These are phyloP conservation scores for Fusarium sp. DNA, from an alignment of 2,329 filamentous ascomycete species.

Conservation along the genomic window DNA sequence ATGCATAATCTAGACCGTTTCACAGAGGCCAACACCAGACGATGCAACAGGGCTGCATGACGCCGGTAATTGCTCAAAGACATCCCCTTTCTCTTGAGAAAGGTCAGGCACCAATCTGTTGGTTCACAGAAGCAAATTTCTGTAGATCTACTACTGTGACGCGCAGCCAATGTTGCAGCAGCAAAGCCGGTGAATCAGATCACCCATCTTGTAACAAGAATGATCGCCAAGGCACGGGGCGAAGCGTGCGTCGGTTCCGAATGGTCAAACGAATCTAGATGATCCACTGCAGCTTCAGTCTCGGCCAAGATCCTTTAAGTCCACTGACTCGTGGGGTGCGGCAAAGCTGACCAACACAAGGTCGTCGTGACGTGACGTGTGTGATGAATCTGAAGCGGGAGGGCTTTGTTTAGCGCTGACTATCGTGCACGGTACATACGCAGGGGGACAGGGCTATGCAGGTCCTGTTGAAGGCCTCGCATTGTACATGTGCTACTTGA, in stretches of 20 bases:
- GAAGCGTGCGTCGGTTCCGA: not conserved
- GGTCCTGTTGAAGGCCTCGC: not conserved
- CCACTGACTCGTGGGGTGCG: not conserved
- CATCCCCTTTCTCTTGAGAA: not conserved
- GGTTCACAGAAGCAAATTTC: not conserved
- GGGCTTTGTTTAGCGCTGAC: slow-evolving; percentile 1
- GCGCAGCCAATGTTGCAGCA: not conserved
- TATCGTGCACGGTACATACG: not conserved
- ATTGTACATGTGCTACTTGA: not conserved
- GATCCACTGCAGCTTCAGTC: not conserved
- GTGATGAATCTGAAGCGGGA: not conserved
- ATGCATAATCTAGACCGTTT: not conserved
- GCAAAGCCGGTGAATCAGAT: not conserved
- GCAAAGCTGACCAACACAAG: not conserved
- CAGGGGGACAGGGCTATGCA: not conserved
- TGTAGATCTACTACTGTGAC: not conserved
- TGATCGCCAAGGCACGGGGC: not conserved
- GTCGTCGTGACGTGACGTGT: not conserved
- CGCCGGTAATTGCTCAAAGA: not conserved
- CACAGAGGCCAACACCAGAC: not conserved
- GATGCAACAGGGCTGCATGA: not conserved
- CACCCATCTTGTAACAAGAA: not conserved
- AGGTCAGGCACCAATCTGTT: not conserved
- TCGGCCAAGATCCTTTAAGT: not conserved
- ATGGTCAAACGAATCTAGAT: not conserved